Percentiles rank a stretch among this genome's conserved stretches.
Conservation (phyloP, 1,139 yeast genomes). For the Candida smagusa region DNA sequence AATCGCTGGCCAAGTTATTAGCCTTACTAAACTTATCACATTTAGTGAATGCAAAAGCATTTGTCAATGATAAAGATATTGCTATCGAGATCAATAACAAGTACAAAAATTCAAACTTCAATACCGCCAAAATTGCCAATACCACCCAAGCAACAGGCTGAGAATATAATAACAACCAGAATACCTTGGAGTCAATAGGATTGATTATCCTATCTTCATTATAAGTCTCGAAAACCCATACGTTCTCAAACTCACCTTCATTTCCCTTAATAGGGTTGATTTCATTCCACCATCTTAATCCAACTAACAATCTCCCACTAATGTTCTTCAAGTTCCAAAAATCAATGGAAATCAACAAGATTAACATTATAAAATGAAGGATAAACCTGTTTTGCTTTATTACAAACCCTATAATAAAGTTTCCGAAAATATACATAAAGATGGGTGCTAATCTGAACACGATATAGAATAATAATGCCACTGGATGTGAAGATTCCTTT, state of each 20-base stretch:
- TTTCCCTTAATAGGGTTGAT: constrained; percentile 35
- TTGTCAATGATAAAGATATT: constrained; percentile 67
- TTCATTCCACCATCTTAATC: constrained; percentile 95
- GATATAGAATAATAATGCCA: constrained; percentile 65
- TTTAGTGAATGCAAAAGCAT: constrained; percentile 84
- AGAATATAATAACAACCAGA: constrained; percentile 76
- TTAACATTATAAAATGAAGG: constrained; percentile 72
- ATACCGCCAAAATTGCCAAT: constrained; percentile 70
- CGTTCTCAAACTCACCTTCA: constrained; percentile 58
- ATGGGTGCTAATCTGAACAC: constrained; percentile 64
- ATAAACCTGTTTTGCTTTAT: constrained; percentile 55
- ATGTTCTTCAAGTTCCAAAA: constrained; percentile 94
- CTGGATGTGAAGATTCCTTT: constrained; percentile 71
- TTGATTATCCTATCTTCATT: constrained; percentile 80
- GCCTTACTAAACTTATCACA: constrained; percentile 91
- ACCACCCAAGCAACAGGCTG: constrained; percentile 76
- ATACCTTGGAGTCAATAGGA: constrained; percentile 85
- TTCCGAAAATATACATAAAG: constrained; percentile 66
- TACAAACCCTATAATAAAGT: constrained; percentile 48
- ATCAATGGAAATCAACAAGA: constrained; percentile 77
- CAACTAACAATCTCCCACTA: constrained; percentile 84
- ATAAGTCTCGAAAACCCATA: constrained; percentile 89
- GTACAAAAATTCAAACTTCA: constrained; percentile 76
- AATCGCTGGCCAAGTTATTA: constrained; percentile 49
- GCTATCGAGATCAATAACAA: constrained; percentile 65